Evolutionary conservation across 2,329 filamentous ascomycete genomes (phyloP).

Genomic region (Scortechinia acanthostroma): DNA sequence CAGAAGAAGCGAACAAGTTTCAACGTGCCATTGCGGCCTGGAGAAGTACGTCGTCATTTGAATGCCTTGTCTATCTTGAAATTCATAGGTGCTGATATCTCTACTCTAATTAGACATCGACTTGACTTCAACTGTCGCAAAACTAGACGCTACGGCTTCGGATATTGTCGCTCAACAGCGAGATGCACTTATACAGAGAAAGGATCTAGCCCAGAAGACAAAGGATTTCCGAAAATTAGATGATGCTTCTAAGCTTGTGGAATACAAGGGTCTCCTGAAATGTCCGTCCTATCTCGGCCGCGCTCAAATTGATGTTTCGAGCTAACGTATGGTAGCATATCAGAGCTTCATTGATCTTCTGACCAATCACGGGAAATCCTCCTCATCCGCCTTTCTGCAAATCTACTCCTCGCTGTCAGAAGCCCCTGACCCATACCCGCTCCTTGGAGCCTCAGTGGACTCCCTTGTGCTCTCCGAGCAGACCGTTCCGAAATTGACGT

Average conservation of each 20-base stretch:
- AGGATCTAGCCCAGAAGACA: conserved; percentile 96
- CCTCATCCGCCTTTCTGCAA: conserved; percentile 87
- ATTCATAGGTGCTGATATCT: no score
- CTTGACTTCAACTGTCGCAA: conserved; percentile 74
- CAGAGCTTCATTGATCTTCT: conserved; percentile 95
- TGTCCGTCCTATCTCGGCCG: conserved; percentile 35
- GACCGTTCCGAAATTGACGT: conserved; percentile 78
- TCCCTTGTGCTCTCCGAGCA: conserved; percentile 88
- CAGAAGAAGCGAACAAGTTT: conserved; percentile 78
- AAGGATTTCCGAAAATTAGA: conserved; percentile 96
- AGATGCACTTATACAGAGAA: conserved; percentile 90
- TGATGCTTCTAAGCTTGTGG: conserved; percentile 75
- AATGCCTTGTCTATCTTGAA: conserved; percentile 4
- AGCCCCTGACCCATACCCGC: conserved; percentile 89
- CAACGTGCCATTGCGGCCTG: conserved; percentile 92
- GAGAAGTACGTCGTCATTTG: conserved; percentile 60
- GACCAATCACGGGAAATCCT: conserved; percentile 89
- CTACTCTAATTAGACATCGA: conserved; percentile 62
- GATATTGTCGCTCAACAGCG: conserved; percentile 89
- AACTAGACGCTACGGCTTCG: conserved; percentile 85
- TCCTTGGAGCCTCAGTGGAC: conserved; percentile 93
- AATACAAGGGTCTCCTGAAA: conserved; percentile 86
- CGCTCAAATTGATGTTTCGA: background rate
- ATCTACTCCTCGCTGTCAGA: conserved; percentile 90
- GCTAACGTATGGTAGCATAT: conserved; percentile 57